Percentiles rank a stretch among this genome's conserved stretches.
Conservation (phyloP, 805 yeast species). For the Candida ficus region DNA sequence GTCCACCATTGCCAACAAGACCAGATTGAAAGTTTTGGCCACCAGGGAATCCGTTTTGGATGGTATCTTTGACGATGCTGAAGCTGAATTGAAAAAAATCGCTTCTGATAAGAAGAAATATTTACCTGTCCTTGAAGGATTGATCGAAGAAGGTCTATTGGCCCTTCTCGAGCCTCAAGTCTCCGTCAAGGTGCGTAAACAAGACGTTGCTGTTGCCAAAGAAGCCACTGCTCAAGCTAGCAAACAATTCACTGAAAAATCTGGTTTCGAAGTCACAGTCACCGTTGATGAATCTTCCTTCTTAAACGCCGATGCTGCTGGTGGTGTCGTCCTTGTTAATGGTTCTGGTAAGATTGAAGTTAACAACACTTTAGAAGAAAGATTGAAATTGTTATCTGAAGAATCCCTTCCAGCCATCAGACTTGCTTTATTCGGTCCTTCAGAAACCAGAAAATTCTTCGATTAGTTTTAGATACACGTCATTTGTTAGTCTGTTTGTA, state of each 20-base stretch:
- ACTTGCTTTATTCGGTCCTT: slow-evolving; percentile 82
- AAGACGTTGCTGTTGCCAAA: slow-evolving; percentile 56
- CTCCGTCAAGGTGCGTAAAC: slow-evolving; percentile 59
- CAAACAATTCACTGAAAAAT: slow-evolving; percentile 54
- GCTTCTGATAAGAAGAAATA: slow-evolving; percentile 55
- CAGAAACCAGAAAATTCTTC: slow-evolving; percentile 83
- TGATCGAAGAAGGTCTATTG: slow-evolving; percentile 72
- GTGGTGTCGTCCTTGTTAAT: slow-evolving; percentile 78
- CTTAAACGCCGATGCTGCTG: slow-evolving; percentile 64
- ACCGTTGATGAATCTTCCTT: slow-evolving; percentile 49
- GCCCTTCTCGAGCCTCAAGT: slow-evolving; percentile 71
- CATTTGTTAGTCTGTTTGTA: not conserved
- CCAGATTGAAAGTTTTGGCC: slow-evolving; percentile 83
- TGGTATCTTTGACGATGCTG: slow-evolving; percentile 68
- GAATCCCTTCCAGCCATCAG: slow-evolving; percentile 91
- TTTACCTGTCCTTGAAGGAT: slow-evolving; percentile 62
- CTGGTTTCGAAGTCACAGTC: slow-evolving; percentile 53
- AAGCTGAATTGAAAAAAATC: slow-evolving; percentile 51
- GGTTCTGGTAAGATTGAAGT: slow-evolving; percentile 80
- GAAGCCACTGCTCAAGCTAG: slow-evolving; percentile 56
- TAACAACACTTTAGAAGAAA: slow-evolving; percentile 90
- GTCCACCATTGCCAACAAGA: slow-evolving; percentile 93
- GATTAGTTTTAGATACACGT: slow-evolving; percentile 42
- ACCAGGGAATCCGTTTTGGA: slow-evolving; percentile 80
- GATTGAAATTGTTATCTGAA: slow-evolving; percentile 76